Evolutionary conservation across 2,329 filamentous ascomycete genomes (phyloP), one percentile per base, ranked within the genome.

Genomic region (Phyllachora maydis): DNA sequence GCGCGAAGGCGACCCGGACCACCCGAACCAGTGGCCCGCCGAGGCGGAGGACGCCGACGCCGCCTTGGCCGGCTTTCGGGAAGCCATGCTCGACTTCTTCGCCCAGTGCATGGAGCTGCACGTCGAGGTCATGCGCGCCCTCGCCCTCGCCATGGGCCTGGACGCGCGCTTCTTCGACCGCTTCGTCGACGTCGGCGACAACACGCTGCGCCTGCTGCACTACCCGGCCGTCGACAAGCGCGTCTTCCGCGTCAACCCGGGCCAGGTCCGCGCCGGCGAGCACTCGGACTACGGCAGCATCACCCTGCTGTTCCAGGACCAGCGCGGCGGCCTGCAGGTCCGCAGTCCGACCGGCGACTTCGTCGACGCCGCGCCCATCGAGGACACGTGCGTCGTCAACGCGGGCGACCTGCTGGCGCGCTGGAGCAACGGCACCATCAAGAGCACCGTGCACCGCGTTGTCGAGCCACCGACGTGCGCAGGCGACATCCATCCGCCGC

Each of bases 361-460:
- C 38, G 68, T 92, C 18, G 67, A 92, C 38, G 83, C 78, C 1
- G 79, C 65, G 5, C 82, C 83, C 0, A 85, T 91, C 29, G 56
- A 68, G 17, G 71, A 69, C 26, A 82, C 79, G 0, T 73, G 88
- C 19, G 78, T 93, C 8, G 65, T 92, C 32, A 93, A 93, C 39
- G 82, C 82, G 0, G 83, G 82, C 2, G 83, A 93, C 41, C 43
- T 93, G 34, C 53, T 93, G 23, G 73, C 78, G 2, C 59, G 82
- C 24, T 92, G 82, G 83, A 79, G 75, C 32, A 93, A 93, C 40
- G 79, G 90, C 39, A 75, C 65, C 4, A 91, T 93, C 50, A 82
- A 76, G 51, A 85, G 76, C 41, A 93, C 83, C 4, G 66, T 82
- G 29, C 83, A 93, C 46, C 68, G 82, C 8, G 83, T 93, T 1